Evolutionary conservation across 2,329 filamentous ascomycete genomes (phyloP), one percentile per base, ranked within the genome.

Genomic region (Fusarium guadeloupense): DNA sequence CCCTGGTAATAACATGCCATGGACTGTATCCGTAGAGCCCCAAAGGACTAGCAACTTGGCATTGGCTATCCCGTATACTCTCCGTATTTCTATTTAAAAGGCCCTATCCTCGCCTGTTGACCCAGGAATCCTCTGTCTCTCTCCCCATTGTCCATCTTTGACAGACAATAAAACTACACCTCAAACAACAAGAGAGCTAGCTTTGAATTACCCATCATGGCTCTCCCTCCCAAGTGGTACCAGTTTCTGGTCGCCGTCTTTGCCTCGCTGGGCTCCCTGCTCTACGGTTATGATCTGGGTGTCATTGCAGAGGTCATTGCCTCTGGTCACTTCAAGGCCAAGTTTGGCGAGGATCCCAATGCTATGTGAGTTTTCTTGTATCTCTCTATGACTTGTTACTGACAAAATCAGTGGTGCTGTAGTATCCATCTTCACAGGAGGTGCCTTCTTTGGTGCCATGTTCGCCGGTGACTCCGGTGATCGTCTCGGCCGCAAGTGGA

Each of bases 381-480:
- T 12, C 4, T 2, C 1, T n/a, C n/a, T n/a, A n/a, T n/a, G n/a
- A n/a, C n/a, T n/a, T n/a, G n/a, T n/a, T 10, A 17, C 57, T 65
- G 23, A 61, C 31, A 10, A 1, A 4, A 14, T 1, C 5, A 70
- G 56, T 13, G 55, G 52, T 26, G 55, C 63, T 45, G 53, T 71
- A 5, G 90, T 93, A 1, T 90, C 89, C 2, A 82, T 93, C 55
- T 93, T 94, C 73, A 94, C 91, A 0, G 89, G 90, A 31, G 83
- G 83, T n/a, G 90, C 90, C 19, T 92, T 92, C 76, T 83, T 89
- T 62, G 90, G 89, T 9, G 86, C 89, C 21, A 78, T 78, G 26
- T 76, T 85, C 30, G 90, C 87, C 33, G 91, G 90, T 56, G 81
- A 84, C 2, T 67, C 77, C 30, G 87, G 87, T 60, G 86, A 93